Evolutionary conservation across 345 rosid genomes (phyloP).

Genomic region (Eucalyptus microcorys): DNA sequence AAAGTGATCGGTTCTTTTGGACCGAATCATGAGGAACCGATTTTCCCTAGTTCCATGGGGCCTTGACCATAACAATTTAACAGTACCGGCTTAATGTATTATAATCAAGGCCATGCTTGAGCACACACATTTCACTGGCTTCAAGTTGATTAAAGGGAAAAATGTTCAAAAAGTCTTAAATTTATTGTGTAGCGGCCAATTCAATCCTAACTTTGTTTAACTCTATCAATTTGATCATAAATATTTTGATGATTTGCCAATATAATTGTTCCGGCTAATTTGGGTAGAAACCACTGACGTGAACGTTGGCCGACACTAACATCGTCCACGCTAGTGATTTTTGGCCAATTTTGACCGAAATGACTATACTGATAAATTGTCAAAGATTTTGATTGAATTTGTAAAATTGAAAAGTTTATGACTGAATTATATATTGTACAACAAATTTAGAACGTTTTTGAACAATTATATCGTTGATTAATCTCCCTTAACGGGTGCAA

Average conservation of each 20-base stretch:
- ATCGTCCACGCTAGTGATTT: neutral
- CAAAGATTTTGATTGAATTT: neutral
- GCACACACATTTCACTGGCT: neutral
- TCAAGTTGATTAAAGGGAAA: neutral
- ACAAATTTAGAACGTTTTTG: neutral
- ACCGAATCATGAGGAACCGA: rapidly evolving
- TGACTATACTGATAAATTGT: rapidly evolving
- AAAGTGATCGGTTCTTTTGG: too few relatives aligned
- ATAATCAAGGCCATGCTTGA: neutral
- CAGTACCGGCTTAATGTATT: neutral
- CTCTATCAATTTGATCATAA: too few relatives aligned
- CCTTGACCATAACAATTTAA: neutral
- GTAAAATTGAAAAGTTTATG: rapidly evolving
- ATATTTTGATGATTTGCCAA: rapidly evolving
- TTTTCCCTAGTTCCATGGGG: too few relatives aligned
- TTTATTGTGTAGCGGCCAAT: rapidly evolving
- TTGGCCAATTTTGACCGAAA: rapidly evolving
- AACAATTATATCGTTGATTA: too few relatives aligned
- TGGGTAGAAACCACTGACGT: rapidly evolving
- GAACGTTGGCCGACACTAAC: rapidly evolving
- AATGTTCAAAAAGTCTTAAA: neutral
- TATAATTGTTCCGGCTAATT: rapidly evolving
- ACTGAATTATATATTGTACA: rapidly evolving
- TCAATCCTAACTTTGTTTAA: rapidly evolving
- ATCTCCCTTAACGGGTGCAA: neutral